phyloP scores from a whole-genome alignment of 2,329 filamentous ascomycete genomes.

The Onygenales sp. region DNA sequence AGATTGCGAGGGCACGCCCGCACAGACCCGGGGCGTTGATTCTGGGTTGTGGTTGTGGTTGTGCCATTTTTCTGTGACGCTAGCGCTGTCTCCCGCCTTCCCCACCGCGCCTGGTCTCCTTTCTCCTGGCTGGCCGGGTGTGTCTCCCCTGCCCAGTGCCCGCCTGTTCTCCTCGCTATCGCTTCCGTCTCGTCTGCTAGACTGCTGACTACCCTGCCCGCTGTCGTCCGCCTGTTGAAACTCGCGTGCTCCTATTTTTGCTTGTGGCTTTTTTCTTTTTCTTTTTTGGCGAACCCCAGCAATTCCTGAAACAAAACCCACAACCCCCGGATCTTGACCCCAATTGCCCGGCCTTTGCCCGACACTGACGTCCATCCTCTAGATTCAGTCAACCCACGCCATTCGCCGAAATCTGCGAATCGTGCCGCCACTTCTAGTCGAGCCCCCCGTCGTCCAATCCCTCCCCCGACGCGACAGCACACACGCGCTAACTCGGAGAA shows the following conservation, averaged over 20 bases:
- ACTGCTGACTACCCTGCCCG: constrained; percentile 5
- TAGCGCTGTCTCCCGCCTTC: constrained; percentile 2
- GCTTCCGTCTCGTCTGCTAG: not conserved
- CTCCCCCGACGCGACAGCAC: constrained; percentile 50
- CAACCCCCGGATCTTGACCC: not conserved
- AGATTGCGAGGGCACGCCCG: no score
- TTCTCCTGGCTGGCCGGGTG: not conserved
- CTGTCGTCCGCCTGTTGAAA: not conserved
- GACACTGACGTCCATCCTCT: not conserved
- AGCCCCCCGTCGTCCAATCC: constrained; percentile 47
- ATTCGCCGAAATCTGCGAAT: constrained; percentile 19
- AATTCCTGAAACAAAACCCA: not conserved
- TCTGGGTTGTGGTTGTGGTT: not conserved
- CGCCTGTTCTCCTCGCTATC: constrained; percentile 14
- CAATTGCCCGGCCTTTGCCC: not conserved
- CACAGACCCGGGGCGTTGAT: no score
- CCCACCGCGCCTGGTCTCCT: constrained; percentile 1
- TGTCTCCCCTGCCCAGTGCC: constrained; percentile 6
- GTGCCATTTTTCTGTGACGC: constrained; percentile 3
- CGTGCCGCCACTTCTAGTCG: constrained; percentile 55
- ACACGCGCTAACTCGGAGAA: constrained; percentile 60
- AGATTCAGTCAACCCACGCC: constrained; percentile 7
- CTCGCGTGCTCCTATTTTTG: not conserved
- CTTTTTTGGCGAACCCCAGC: not conserved
- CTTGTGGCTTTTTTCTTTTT: not conserved